Evolutionary conservation across 148 eudicot genomes (phyloP).

Genomic region (Chenopodium suecicum): DNA sequence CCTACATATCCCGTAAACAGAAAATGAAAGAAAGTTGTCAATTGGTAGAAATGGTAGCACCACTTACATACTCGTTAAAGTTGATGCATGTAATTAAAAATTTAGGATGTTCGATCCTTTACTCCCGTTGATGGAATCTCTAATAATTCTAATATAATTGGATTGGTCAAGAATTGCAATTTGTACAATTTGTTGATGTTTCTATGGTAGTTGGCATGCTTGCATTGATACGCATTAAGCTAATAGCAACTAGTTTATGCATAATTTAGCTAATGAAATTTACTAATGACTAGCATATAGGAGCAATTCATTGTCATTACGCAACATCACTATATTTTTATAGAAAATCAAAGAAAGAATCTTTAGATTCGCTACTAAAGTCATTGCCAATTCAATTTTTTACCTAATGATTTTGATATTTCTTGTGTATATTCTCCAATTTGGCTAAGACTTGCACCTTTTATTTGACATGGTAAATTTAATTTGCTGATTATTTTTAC

Average conservation of each 20-base stretch:
- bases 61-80: no score
- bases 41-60: no score
- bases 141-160: no score
- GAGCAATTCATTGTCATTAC: neutral
- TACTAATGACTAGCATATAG: neutral
- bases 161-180: neutral
- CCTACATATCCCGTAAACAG: no score
- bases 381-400: neutral
- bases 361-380: neutral
- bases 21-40: no score
- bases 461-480: neutral
- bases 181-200: neutral
- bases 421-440: neutral
- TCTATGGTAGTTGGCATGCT: neutral
- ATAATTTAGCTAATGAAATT: neutral
- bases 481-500: neutral
- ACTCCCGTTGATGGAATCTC: no score
- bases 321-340: neutral
- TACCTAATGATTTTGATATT: slow-evolving; percentile 1
- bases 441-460: neutral
- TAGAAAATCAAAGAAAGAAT: neutral
- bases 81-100: no score
- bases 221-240: neutral
- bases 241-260: neutral
- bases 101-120: no score